Evolutionary conservation across 2,329 filamentous ascomycete genomes (phyloP).

Genomic region (Diaporthe australafricana): DNA sequence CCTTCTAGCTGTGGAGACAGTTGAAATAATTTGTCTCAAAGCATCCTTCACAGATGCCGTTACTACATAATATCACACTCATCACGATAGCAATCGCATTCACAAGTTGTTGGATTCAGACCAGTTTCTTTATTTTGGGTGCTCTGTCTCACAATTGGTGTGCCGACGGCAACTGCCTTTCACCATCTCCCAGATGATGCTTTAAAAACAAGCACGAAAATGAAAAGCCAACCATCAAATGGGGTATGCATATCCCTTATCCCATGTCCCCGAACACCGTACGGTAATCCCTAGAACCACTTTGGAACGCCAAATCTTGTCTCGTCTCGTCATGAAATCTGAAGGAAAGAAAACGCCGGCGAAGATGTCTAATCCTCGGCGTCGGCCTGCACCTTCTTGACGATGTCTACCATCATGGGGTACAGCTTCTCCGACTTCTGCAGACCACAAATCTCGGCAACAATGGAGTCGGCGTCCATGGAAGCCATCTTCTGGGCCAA

Average conservation of each 20-base stretch:
- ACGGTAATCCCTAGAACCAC: conserved; percentile 18
- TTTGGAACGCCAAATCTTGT: conserved; percentile 29
- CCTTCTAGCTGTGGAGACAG: too few relatives aligned
- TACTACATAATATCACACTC: too few relatives aligned
- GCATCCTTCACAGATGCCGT: too few relatives aligned
- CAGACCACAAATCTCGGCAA: conserved; percentile 84
- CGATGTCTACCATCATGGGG: conserved; percentile 78
- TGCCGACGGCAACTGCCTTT: background rate
- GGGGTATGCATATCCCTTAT: conserved; percentile 37
- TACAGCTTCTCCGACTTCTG: conserved; percentile 82
- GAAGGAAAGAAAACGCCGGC: background rate
- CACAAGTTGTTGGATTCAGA: background rate
- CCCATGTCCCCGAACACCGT: conserved; percentile 34
- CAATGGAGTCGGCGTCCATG: conserved; percentile 73
- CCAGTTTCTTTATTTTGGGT: background rate
- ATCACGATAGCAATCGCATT: too few relatives aligned
- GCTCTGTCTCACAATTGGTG: conserved; percentile 13
- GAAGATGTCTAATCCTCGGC: conserved; percentile 41
- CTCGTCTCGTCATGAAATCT: conserved; percentile 33
- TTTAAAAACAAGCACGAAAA: conserved; percentile 2
- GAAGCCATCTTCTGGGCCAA: conserved; percentile 87
- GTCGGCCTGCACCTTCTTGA: conserved; percentile 85
- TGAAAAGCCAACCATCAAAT: conserved; percentile 21
- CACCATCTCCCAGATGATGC: conserved; percentile 12
- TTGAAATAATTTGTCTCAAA: too few relatives aligned